A percentile compares a stretch with the other conserved stretches of the same genome.
phyloP scores from a whole-genome alignment of 2,329 filamentous ascomycete genomes.

The Phoma sp. region DNA sequence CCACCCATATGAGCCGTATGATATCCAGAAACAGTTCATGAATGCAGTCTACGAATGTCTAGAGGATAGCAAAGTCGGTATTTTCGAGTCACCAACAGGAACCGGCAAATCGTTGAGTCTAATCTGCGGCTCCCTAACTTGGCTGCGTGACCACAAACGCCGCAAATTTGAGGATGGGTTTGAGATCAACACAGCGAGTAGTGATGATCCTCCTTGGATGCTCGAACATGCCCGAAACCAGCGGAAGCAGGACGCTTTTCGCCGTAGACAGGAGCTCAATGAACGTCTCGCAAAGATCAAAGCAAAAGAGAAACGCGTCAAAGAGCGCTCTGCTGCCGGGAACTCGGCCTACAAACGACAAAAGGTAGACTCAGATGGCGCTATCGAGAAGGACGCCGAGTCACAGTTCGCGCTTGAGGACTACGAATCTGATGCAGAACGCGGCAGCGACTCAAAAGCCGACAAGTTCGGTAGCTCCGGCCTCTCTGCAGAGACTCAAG shows the following conservation, averaged over 20 bases:
- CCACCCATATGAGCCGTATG: constrained; percentile 86
- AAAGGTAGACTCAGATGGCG: constrained; percentile 23
- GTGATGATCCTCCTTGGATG: constrained; percentile 85
- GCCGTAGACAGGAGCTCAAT: constrained; percentile 75
- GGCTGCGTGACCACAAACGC: constrained; percentile 84
- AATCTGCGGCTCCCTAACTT: constrained; percentile 87
- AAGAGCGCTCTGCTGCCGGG: constrained; percentile 58
- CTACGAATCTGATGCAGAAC: constrained; percentile 69
- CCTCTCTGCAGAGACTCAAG: constrained; percentile 76
- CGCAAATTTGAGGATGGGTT: constrained; percentile 61
- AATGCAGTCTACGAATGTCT: constrained; percentile 78
- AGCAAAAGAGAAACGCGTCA: constrained; percentile 66
- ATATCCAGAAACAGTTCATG: constrained; percentile 91
- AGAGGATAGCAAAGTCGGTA: constrained; percentile 79
- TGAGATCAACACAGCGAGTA: constrained; percentile 55
- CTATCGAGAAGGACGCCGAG: constrained; percentile 55
- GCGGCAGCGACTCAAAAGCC: constrained; percentile 26
- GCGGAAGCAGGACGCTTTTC: constrained; percentile 69
- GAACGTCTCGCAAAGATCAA: constrained; percentile 69
- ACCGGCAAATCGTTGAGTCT: constrained; percentile 91
- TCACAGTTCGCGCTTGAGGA: constrained; percentile 78
- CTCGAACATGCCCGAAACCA: constrained; percentile 75
- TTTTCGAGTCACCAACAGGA: constrained; percentile 93
- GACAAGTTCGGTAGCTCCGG: constrained; percentile 49
- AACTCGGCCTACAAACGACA: constrained; percentile 56